phyloP scores from a whole-genome alignment of 345 rosid species.

The Salix arbutifolia region DNA sequence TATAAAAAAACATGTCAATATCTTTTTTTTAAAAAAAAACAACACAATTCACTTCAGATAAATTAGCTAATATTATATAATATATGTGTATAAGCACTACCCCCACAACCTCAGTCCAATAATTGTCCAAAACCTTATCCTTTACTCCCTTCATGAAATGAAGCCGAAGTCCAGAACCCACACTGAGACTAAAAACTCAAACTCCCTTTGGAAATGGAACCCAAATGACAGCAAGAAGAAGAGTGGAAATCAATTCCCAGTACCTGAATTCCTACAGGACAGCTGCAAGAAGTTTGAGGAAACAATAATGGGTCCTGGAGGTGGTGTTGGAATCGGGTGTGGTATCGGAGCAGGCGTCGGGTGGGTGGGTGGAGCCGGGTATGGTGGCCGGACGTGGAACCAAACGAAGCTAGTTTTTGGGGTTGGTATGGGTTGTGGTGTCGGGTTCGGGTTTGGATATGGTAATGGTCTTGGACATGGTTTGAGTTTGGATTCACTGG shows the following conservation, averaged over 20 bases:
- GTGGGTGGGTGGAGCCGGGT: conserved; percentile 45
- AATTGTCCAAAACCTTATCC: not conserved
- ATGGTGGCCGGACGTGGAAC: conserved; percentile 41
- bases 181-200: not conserved
- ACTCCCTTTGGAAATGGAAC: conserved; percentile 36
- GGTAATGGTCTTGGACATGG: conserved; percentile 61
- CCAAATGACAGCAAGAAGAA: conserved; percentile 12
- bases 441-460: conserved; percentile 50
- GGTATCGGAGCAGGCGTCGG: conserved; percentile 53
- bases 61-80: too few relatives aligned
- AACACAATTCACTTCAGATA: too few relatives aligned
- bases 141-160: not conserved
- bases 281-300: conserved; percentile 30
- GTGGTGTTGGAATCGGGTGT: conserved; percentile 49
- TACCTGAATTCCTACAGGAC: conserved; percentile 34
- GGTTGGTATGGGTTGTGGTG: conserved; percentile 49
- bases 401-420: conserved; percentile 40
- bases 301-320: conserved; percentile 42
- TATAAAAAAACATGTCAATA: too few relatives aligned
- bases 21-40: too few relatives aligned
- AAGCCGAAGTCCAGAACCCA: conserved; percentile 2
- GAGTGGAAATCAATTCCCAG: conserved; percentile 26
- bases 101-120: not conserved
- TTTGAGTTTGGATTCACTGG: conserved; percentile 27
- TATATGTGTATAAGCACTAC: not conserved